Percentiles rank a stretch among this genome's conserved stretches.
Evolutionary conservation across 345 rosid genomes (phyloP).

Genomic region (Chamaenerion angustifolium): DNA sequence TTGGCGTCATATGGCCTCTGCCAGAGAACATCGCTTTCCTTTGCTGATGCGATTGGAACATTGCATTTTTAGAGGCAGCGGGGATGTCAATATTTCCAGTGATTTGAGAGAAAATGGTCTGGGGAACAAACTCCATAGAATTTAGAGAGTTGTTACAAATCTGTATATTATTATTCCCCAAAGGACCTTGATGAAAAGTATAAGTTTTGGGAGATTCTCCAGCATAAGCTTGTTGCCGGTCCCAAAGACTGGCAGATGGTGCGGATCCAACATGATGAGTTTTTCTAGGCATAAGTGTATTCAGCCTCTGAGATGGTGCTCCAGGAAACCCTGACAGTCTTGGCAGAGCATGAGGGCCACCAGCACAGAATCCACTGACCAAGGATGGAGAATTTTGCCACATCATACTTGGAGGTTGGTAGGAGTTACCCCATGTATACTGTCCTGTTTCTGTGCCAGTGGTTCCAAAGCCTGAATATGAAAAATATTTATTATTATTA

Average conservation of each 20-base stretch:
- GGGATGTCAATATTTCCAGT: constrained; percentile 29
- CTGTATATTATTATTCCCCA: constrained; percentile 26
- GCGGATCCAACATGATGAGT: constrained; percentile 47
- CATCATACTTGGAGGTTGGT: constrained; percentile 28
- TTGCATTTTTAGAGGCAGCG: constrained; percentile 18
- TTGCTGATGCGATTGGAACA: constrained; percentile 34
- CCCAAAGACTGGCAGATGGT: constrained; percentile 39
- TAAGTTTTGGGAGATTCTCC: constrained; percentile 38
- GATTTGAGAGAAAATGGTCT: constrained; percentile 19
- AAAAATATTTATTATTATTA: too few relatives aligned
- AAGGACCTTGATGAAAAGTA: constrained; percentile 36
- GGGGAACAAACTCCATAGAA: constrained; percentile 26
- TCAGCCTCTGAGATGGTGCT: constrained; percentile 26
- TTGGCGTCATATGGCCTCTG: constrained; percentile 24
- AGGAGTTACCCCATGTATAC: constrained; percentile 34
- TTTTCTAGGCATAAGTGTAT: constrained; percentile 18
- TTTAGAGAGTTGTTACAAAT: constrained; percentile 23
- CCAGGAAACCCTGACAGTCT: constrained; percentile 29
- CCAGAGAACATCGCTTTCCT: constrained; percentile 25
- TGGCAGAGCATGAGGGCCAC: constrained; percentile 14
- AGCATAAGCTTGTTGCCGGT: constrained; percentile 27
- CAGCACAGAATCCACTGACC: constrained; percentile 24
- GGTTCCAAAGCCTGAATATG: too few relatives aligned
- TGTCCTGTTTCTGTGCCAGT: constrained; percentile 8
- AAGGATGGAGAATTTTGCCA: constrained; percentile 51